Percentiles rank a stretch among this genome's conserved stretches.
Evolutionary conservation across 768 basidiomycete species (phyloP).

Genomic region (Candolleomyces aberdarensis): DNA sequence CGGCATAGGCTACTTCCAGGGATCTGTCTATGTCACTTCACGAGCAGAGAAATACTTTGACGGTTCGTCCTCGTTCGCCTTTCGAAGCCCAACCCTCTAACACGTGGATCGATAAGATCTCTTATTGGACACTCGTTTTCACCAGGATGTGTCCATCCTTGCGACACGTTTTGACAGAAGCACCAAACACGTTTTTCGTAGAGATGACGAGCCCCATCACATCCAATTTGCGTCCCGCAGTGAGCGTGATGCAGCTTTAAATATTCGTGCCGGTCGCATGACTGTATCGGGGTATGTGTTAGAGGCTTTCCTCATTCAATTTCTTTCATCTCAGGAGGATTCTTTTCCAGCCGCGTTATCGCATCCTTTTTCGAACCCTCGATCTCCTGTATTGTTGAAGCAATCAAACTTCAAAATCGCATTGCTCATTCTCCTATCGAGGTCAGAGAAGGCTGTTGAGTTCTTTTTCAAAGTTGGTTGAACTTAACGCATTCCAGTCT

Average conservation of each 20-base stretch:
- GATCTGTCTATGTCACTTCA: conserved; percentile 45
- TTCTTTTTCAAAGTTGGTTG: no score
- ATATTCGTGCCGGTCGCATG: conserved; percentile 40
- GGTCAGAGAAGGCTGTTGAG: neutral
- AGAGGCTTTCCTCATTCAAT: no score
- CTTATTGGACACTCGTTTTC: conserved; percentile 33
- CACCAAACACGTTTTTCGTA: conserved; percentile 39
- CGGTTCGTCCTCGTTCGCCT: conserved; percentile 19
- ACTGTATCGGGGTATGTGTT: conserved; percentile 30
- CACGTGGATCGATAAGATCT: conserved; percentile 21
- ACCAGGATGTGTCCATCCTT: conserved; percentile 35
- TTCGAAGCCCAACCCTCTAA: no score
- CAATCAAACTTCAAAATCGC: conserved; percentile 12
- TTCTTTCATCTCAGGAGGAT: no score
- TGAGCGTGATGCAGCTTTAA: conserved; percentile 32
- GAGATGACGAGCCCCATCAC: conserved; percentile 32
- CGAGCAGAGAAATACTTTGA: conserved; percentile 31
- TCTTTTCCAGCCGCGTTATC: conserved; percentile 8
- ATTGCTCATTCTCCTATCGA: conserved; percentile 10
- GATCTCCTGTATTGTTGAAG: conserved; percentile 16
- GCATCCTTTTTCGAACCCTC: conserved; percentile 20
- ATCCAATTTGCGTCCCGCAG: conserved; percentile 39
- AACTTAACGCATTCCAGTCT: conserved; percentile 17
- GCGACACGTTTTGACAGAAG: conserved; percentile 37
- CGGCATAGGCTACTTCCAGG: conserved; percentile 38